Evolutionary conservation across 805 yeast species (phyloP), one percentile per base, ranked within the genome.

Genomic region (Suhomyces kilbournensis): DNA sequence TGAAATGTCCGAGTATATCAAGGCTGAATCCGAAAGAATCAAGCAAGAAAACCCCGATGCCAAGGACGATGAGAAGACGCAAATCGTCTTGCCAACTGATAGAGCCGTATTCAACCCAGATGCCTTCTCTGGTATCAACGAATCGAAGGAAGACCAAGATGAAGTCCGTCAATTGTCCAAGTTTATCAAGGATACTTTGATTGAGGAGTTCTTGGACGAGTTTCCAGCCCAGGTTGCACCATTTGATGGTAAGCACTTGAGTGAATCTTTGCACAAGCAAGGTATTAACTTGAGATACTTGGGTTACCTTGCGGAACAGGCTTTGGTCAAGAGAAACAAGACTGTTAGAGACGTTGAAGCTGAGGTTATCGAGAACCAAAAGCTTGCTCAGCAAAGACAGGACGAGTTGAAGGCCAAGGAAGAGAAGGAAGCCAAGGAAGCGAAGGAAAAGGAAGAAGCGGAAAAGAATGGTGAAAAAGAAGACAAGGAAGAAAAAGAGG

Each of bases 201-300:
- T 91, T 49, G 87, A 89, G 6, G 82, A 77, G 50, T 83, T 84
- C 55, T 71, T 90, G 58, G 67, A 67, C 12, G 88, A 83, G 22
- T 67, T 88, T 25, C 72, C 78, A 15, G 71, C 74, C 7, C 81
- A 82, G 40, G 71, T 78, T 47, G 80, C 85, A 38, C 97, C 98
- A 44, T 74, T 88, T 52, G 96, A 91, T 65, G 97, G 98, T 58
- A 64, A 70, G 3, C 94, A 91, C 62, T 79, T 94, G 60, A 72
- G 88, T 17, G 73, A 77, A 42, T 66, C 78, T 49, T 69, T 93
- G 70, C 99, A 94, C 69, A 81, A 80, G 56, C 75, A 77, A 51
- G 99, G 99, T 76, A 84, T 93, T 67, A 92, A 90, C 68, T 66
- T 92, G 70, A 86, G 98, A 74, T 93, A 93, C 65, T 77, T 93